phyloP scores from a whole-genome alignment of 306 rosid species.

The Pueraria montana region DNA sequence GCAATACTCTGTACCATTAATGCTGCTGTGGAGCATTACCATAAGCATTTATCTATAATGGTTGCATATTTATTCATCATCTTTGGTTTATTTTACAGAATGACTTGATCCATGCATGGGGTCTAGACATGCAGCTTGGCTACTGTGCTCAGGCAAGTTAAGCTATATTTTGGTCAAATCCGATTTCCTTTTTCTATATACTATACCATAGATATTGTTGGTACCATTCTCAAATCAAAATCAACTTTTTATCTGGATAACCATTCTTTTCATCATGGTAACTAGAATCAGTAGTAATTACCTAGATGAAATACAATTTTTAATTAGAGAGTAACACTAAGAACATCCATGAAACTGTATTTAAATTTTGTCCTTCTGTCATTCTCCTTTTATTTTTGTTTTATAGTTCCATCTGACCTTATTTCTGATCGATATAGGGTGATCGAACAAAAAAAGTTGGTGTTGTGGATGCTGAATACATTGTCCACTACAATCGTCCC shows the following conservation, averaged over 20 bases:
- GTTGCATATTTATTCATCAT: constrained; percentile 18
- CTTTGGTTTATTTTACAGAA: constrained; percentile 62
- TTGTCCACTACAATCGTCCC: constrained; percentile 81
- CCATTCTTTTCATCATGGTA: background rate
- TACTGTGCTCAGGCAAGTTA: constrained; percentile 93
- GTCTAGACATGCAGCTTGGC: constrained; percentile 91
- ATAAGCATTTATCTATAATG: constrained; percentile 2
- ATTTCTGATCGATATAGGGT: constrained; percentile 64
- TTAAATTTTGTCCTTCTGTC: background rate
- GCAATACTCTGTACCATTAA: constrained; percentile 29
- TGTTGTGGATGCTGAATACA: constrained; percentile 92
- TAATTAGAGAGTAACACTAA: background rate
- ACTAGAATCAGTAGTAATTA: background rate
- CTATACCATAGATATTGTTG: background rate
- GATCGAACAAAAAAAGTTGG: constrained; percentile 85
- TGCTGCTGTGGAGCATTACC: background rate
- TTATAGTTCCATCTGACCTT: constrained; percentile 41
- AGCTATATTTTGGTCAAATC: constrained; percentile 33
- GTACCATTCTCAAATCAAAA: background rate
- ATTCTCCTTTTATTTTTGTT: background rate
- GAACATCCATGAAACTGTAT: background rate
- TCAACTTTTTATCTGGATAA: background rate
- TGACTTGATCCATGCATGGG: constrained; percentile 98
- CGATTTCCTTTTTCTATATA: constrained; percentile 1
- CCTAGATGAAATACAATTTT: background rate